Evolutionary conservation across 2,329 filamentous ascomycete genomes (phyloP).

Genomic region (Trichoderma sp.): DNA sequence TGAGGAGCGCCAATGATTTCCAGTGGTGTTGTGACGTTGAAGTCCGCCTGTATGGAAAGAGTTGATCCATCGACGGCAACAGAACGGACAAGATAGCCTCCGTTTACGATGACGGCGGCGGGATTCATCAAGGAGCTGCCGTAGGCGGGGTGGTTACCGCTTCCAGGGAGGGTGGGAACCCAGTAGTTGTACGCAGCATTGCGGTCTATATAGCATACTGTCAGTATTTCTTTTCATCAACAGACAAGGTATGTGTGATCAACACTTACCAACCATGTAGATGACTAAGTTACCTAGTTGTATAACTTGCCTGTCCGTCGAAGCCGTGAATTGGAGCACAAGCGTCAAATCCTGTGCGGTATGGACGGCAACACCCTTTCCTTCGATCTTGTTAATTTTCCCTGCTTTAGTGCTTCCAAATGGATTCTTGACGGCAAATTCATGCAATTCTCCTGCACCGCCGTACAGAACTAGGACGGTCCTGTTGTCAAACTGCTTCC

Average conservation of each 20-base stretch:
- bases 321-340: conserved; percentile 39
- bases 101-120: conserved; percentile 59
- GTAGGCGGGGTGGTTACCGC: conserved; percentile 32
- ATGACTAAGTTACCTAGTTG: conserved; percentile 45
- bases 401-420: conserved; percentile 28
- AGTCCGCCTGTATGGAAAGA: conserved; percentile 67
- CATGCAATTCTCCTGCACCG: conserved; percentile 62
- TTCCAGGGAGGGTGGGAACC: conserved; percentile 57
- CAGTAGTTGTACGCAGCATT: conserved; percentile 70
- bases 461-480: conserved; percentile 67
- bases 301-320: conserved; percentile 35
- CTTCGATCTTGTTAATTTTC: conserved; percentile 30
- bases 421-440: conserved; percentile 51
- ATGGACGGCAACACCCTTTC: conserved; percentile 35
- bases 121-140: conserved; percentile 42
- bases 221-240: conserved; percentile 5
- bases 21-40: conserved; percentile 68
- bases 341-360: conserved; percentile 28
- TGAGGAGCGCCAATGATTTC: conserved; percentile 67
- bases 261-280: conserved; percentile 40
- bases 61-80: conserved; percentile 57
- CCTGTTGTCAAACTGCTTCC: conserved; percentile 62
- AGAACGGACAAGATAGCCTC: conserved; percentile 64
- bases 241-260: background rate
- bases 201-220: conserved; percentile 48